Percentiles rank a stretch among this genome's conserved stretches.
phyloP scores from a whole-genome alignment of 106 monocot genomes.

The Apostasia ramifera region DNA sequence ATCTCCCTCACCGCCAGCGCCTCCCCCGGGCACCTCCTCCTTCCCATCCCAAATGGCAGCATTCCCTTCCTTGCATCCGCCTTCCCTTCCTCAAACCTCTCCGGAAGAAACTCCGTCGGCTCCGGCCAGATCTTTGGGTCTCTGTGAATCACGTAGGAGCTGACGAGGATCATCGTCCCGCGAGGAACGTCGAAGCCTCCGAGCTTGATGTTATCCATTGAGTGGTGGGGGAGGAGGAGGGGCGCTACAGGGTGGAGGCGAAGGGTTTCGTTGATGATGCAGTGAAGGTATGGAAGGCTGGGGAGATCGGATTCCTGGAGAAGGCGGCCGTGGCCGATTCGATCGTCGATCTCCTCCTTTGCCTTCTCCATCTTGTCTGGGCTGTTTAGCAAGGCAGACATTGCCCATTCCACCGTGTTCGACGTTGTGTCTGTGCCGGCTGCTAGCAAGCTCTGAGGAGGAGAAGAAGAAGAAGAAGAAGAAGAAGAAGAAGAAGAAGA shows the following conservation, averaged over 20 bases:
- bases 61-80: neutral
- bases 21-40: constrained; percentile 14
- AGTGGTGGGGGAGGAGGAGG: neutral
- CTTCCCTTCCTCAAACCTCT: constrained; percentile 6
- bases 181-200: constrained; percentile 3
- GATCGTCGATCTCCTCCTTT: constrained; percentile 5
- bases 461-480: no score
- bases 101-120: constrained; percentile 5
- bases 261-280: constrained; percentile 13
- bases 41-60: constrained; percentile 16
- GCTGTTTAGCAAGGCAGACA: constrained; percentile 16
- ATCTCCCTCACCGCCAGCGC: constrained; percentile 5
- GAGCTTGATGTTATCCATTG: neutral
- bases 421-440: constrained; percentile 13
- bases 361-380: constrained; percentile 1
- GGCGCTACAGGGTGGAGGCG: constrained; percentile 9
- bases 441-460: neutral
- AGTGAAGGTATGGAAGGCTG: constrained; percentile 11
- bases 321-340: neutral
- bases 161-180: constrained; percentile 17
- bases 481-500: no score
- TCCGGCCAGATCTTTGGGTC: constrained; percentile 1
- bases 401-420: constrained; percentile 14
- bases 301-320: constrained; percentile 6
- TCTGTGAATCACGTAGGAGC: constrained; percentile 16